Percentiles rank a stretch among this genome's conserved stretches.
These are phyloP conservation scores for Phaeolepiota aurea DNA, from an alignment of 768 basidiomycete species.

Conservation along the genomic window DNA sequence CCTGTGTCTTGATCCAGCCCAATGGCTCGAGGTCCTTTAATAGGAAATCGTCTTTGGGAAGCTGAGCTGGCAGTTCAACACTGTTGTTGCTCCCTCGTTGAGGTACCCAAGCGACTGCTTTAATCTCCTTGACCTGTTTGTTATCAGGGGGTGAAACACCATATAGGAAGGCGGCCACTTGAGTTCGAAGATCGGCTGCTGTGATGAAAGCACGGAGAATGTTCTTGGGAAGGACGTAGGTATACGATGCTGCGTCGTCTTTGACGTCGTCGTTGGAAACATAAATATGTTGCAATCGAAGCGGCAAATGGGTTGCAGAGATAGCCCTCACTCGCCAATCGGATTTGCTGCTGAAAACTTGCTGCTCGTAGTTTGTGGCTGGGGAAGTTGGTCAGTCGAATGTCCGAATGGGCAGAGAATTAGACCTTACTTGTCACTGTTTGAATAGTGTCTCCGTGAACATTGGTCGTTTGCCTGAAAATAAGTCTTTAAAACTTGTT, in stretches of 20 bases:
- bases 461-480: conserved; percentile 84
- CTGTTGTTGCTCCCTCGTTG: conserved; percentile 94
- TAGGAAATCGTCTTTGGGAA: conserved; percentile 92
- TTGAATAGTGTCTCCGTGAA: conserved; percentile 94
- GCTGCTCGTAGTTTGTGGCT: conserved; percentile 97
- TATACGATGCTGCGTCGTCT: conserved; percentile 91
- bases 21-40: conserved; percentile 92
- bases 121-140: conserved; percentile 98
- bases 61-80: conserved; percentile 81
- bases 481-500: conserved; percentile 7
- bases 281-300: conserved; percentile 97
- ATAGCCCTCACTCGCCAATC: conserved; percentile 99
- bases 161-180: conserved; percentile 91
- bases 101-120: conserved; percentile 95
- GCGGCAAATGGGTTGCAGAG: conserved; percentile 90
- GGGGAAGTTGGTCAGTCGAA: conserved; percentile 4
- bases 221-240: conserved; percentile 97
- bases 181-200: conserved; percentile 90
- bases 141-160: conserved; percentile 92
- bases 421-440: conserved; percentile 77
- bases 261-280: conserved; percentile 99
- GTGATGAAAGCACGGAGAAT: conserved; percentile 89
- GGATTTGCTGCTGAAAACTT: conserved; percentile 98
- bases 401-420: conserved; percentile 1
- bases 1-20: conserved; percentile 97